Conservation (phyloP, 306 rosid genomes). For the Begonia fuchsioides region DNA sequence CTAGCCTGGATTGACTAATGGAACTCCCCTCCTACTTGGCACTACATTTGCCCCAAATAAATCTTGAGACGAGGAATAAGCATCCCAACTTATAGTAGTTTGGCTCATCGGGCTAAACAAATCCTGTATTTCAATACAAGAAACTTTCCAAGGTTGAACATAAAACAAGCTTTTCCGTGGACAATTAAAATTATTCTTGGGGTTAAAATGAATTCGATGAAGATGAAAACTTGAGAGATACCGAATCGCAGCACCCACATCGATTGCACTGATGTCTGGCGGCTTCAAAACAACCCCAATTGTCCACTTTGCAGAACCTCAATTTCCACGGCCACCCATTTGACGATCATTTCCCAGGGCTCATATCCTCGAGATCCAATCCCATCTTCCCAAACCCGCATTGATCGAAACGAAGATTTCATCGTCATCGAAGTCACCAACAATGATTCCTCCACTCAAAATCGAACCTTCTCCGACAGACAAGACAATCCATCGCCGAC, state of each 20-base stretch:
- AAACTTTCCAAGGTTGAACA: neutral
- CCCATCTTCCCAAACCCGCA: neutral
- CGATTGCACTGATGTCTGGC: slow-evolving; percentile 91
- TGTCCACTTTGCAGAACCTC: slow-evolving; percentile 89
- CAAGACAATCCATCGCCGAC: neutral
- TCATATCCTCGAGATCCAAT: neutral
- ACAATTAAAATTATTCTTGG: slow-evolving; percentile 86
- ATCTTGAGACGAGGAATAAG: no score
- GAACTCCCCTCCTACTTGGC: no score
- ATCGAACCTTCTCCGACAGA: neutral
- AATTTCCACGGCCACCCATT: slow-evolving; percentile 29
- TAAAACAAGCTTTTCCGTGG: slow-evolving; percentile 29
- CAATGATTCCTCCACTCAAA: neutral
- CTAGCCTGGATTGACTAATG: no score
- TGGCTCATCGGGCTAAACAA: no score
- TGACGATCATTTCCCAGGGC: neutral
- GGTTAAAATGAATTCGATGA: slow-evolving; percentile 66
- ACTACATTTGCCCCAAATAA: no score
- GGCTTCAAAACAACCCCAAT: slow-evolving; percentile 82
- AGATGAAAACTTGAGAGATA: slow-evolving; percentile 63
- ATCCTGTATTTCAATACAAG: slow-evolving; percentile 57
- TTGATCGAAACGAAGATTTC: neutral
- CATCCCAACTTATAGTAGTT: no score
- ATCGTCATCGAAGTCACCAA: neutral
- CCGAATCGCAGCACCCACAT: slow-evolving; percentile 81